Percentiles rank a stretch among this genome's conserved stretches.
Evolutionary conservation across 208 protist species (phyloP).

Genomic region (Acanthamoeba triangularis): DNA sequence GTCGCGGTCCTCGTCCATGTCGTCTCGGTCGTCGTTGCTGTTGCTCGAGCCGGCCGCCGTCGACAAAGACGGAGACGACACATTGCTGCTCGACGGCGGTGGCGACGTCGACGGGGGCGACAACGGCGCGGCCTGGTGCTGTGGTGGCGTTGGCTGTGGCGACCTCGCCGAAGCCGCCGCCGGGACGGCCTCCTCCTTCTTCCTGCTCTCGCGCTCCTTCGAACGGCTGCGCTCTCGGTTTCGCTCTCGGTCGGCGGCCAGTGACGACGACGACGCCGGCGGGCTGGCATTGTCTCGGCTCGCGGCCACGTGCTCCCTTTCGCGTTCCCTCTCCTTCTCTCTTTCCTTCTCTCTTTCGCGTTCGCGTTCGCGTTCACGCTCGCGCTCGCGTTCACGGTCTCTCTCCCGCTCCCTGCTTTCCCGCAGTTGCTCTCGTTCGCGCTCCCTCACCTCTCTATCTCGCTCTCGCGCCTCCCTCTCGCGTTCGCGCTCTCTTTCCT

Average conservation of each 20-base stretch:
- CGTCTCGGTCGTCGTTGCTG: slow-evolving; percentile 18
- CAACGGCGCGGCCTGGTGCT: not conserved
- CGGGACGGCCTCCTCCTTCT: not conserved
- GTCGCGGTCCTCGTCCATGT: slow-evolving; percentile 51
- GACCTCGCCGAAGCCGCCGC: not conserved
- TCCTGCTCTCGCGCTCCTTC: slow-evolving; percentile 7
- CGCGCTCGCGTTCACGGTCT: slow-evolving; percentile 10
- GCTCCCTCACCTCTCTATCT: not conserved
- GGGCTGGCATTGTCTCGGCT: not conserved
- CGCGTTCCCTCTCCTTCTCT: slow-evolving; percentile 7
- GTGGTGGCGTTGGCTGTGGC: not conserved
- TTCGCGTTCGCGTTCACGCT: slow-evolving; percentile 31
- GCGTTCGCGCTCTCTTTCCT: not conserved
- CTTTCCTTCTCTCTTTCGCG: slow-evolving; percentile 21
- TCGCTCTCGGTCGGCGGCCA: not conserved
- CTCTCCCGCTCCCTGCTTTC: slow-evolving; percentile 15
- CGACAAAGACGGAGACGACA: not conserved
- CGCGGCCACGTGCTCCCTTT: not conserved
- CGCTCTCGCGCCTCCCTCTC: not conserved
- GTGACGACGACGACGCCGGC: not conserved
- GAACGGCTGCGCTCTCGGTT: slow-evolving; percentile 16
- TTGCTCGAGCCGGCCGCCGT: not conserved
- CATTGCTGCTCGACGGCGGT: not conserved
- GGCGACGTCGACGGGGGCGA: not conserved
- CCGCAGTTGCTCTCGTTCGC: slow-evolving; percentile 21